Evolutionary conservation across 2,329 filamentous ascomycete species (phyloP).

Genomic region (Exophiala sp.): DNA sequence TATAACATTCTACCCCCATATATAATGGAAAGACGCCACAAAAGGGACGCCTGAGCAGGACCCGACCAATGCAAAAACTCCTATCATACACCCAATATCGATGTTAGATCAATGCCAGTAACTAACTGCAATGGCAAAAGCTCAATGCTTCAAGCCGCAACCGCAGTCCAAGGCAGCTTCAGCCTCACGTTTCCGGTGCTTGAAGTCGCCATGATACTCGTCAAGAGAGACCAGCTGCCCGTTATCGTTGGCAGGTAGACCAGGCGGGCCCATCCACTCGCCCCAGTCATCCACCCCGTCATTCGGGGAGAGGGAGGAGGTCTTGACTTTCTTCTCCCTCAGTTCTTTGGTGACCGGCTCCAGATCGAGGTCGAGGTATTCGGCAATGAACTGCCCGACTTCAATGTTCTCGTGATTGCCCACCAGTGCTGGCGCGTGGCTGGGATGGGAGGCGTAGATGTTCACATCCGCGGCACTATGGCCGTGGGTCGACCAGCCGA

Average conservation of each 20-base stretch:
- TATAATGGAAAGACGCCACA: too few species aligned
- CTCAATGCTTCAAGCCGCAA: conserved; percentile 24
- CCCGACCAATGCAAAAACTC: too few species aligned
- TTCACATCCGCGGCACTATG: conserved; percentile 95
- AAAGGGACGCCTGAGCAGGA: too few species aligned
- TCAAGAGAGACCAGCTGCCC: conserved; percentile 31
- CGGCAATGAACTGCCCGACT: conserved; percentile 70
- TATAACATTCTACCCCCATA: too few species aligned
- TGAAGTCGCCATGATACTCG: conserved; percentile 43
- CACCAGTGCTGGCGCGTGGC: conserved; percentile 55
- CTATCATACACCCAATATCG: too few species aligned
- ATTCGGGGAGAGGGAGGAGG: conserved; percentile 1
- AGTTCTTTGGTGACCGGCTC: conserved; percentile 71
- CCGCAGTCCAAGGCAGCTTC: conserved; percentile 21
- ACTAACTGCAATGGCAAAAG: too few species aligned
- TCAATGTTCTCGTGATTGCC: conserved; percentile 97
- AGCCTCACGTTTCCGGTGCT: conserved; percentile 27
- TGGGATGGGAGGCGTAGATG: conserved; percentile 75
- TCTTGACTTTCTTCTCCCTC: conserved; percentile 34
- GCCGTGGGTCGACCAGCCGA: conserved; percentile 92
- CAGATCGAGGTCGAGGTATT: conserved; percentile 75
- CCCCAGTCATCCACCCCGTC: conserved; percentile 23
- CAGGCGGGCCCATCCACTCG: conserved; percentile 40
- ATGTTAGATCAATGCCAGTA: too few species aligned
- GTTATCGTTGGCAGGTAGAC: conserved; percentile 35